These are phyloP conservation scores for Thermothelomyces thermophilus DNA, from an alignment of 2,329 filamentous ascomycete species.

Conservation along the genomic window DNA sequence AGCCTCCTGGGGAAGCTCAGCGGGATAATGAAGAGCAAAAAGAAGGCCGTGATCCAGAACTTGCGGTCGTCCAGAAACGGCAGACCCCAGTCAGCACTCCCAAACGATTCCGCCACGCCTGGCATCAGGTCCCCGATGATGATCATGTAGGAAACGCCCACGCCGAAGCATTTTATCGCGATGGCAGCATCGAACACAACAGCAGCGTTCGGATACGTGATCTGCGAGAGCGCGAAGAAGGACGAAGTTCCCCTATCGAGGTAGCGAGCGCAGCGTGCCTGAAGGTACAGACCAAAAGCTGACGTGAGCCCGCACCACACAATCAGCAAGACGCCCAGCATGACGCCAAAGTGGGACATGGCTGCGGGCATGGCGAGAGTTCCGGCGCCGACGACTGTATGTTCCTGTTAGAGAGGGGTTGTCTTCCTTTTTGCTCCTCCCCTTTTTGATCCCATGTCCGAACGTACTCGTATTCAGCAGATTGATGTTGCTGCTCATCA, in stretches of 20 bases:
- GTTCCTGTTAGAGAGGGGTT: constrained; percentile 17
- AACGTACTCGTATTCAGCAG: constrained; percentile 85
- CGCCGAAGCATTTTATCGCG: constrained; percentile 95
- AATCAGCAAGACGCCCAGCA: constrained; percentile 76
- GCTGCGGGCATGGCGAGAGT: constrained; percentile 94
- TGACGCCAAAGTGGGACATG: constrained; percentile 90
- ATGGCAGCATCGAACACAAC: constrained; percentile 95
- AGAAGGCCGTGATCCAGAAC: constrained; percentile 98
- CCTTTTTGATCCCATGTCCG: not conserved
- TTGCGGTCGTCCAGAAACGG: constrained; percentile 80
- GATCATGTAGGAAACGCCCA: constrained; percentile 94
- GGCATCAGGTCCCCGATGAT: constrained; percentile 99
- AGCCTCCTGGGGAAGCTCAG: constrained; percentile 84
- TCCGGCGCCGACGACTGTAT: constrained; percentile 82
- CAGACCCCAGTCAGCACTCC: constrained; percentile 52
- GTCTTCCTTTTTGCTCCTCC: not conserved
- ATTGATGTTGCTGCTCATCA: constrained; percentile 88
- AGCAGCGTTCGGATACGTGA: constrained; percentile 93
- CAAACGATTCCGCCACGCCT: constrained; percentile 79
- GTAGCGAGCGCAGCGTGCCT: constrained; percentile 87
- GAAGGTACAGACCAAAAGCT: constrained; percentile 90
- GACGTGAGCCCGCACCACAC: constrained; percentile 85
- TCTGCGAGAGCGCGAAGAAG: constrained; percentile 93
- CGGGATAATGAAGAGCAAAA: constrained; percentile 94
- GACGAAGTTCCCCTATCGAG: constrained; percentile 81